A percentile compares a stretch with the other conserved stretches of the same genome.
Conservation (phyloP, 2,329 filamentous ascomycete species). For the Phialocephala sp. region DNA sequence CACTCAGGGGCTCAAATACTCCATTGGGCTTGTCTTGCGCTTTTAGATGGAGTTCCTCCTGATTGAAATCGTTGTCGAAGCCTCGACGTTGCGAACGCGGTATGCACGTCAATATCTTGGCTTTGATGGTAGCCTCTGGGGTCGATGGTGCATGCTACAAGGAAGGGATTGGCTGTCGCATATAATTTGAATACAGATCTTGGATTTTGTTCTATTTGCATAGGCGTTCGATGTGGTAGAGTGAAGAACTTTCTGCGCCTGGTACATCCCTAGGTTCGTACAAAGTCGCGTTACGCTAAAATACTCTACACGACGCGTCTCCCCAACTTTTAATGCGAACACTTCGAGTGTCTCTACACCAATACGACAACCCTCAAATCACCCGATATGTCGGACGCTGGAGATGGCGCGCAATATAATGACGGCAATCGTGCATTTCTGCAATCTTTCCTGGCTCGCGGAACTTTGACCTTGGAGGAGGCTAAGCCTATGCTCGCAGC, state of each 20-base stretch:
- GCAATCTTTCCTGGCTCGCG: slow-evolving; percentile 82
- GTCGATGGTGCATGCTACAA: no score
- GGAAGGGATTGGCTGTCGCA: no score
- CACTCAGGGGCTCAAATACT: not conserved
- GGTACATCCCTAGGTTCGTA: not conserved
- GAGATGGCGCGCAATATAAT: slow-evolving; percentile 34
- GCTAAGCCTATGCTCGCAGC: slow-evolving; percentile 76
- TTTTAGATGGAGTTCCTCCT: no score
- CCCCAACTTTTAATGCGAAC: not conserved
- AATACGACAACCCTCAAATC: not conserved
- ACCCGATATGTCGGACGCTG: slow-evolving; percentile 20
- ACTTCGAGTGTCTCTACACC: not conserved
- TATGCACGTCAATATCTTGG: not conserved
- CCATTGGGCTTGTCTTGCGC: no score
- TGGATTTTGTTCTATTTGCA: no score
- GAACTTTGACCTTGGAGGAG: slow-evolving; percentile 77
- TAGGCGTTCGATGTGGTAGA: no score
- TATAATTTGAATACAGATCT: no score
- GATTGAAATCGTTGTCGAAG: not conserved
- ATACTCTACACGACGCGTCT: not conserved
- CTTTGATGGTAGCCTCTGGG: not conserved
- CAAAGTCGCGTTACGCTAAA: not conserved
- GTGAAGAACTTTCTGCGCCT: not conserved
- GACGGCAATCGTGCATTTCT: slow-evolving; percentile 86
- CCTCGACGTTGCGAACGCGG: not conserved